Evolutionary conservation across 2,329 filamentous ascomycete genomes (phyloP).

Genomic region (Cryphonectria radicalis): DNA sequence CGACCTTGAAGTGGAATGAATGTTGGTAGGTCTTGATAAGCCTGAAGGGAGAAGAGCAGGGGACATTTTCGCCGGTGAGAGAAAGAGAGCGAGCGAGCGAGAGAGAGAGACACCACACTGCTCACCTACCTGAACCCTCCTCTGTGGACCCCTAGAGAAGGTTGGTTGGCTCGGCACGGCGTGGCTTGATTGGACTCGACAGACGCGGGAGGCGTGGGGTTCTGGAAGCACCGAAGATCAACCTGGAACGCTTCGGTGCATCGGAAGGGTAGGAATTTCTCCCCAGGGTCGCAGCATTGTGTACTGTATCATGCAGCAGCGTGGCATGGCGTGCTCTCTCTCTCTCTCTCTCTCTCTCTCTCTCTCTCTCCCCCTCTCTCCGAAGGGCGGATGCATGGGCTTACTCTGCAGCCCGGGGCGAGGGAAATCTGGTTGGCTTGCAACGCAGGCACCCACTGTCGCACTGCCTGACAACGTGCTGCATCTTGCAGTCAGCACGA

Average conservation of each 20-base stretch:
- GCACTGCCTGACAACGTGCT: constrained; percentile 19
- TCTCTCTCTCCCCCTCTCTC: no score
- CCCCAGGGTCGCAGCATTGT: background rate
- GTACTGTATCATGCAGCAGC: constrained; percentile 10
- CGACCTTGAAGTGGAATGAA: background rate
- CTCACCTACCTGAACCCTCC: background rate
- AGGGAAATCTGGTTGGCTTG: background rate
- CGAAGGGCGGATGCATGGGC: background rate
- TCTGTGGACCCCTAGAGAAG: background rate
- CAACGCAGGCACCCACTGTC: constrained; percentile 18
- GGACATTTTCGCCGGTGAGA: background rate
- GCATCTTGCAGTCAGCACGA: constrained; percentile 26
- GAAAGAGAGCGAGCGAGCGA: background rate
- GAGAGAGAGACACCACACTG: no score
- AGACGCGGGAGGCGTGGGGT: constrained; percentile 15
- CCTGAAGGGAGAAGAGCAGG: background rate
- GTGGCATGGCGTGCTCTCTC: background rate
- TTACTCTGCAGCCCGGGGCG: background rate
- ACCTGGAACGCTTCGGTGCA: constrained; percentile 9
- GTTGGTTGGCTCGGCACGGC: background rate
- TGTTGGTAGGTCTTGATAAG: no score
- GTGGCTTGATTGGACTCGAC: background rate
- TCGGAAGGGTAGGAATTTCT: background rate
- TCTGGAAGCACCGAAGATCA: constrained; percentile 5
- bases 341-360: no score